phyloP scores from a whole-genome alignment of 192 early-diverging fungal species.

The Gryganskiella cystojenkinii region DNA sequence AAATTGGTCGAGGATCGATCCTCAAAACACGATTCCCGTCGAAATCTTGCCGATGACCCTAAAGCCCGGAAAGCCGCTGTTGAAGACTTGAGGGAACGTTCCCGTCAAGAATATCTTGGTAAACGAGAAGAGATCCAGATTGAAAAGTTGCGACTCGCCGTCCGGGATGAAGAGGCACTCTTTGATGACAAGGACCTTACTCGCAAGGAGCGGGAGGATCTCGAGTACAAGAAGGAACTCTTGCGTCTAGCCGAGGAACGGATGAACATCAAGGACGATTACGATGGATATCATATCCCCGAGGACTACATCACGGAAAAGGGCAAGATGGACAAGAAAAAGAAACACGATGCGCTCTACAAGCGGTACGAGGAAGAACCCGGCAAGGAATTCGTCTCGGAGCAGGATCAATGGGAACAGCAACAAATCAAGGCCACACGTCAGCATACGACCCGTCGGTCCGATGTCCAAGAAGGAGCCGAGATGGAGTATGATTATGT shows the following conservation, averaged over 20 bases:
- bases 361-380: conserved; percentile 87
- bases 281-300: conserved; percentile 89
- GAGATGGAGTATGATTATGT: conserved; percentile 92
- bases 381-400: conserved; percentile 75
- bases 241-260: conserved; percentile 87
- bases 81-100: conserved; percentile 83
- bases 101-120: conserved; percentile 91
- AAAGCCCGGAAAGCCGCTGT: conserved; percentile 75
- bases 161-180: conserved; percentile 89
- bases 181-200: conserved; percentile 82
- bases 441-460: conserved; percentile 63
- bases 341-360: conserved; percentile 89
- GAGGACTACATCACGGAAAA: conserved; percentile 98
- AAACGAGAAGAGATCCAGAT: conserved; percentile 88
- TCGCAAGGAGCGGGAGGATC: conserved; percentile 77
- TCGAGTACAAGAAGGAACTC: conserved; percentile 89
- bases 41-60: conserved; percentile 86
- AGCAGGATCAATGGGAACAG: conserved; percentile 95
- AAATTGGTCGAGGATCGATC: conserved; percentile 82
- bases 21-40: conserved; percentile 70
- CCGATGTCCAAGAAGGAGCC: conserved; percentile 55
- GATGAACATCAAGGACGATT: conserved; percentile 77
- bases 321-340: conserved; percentile 96
- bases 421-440: conserved; percentile 78
- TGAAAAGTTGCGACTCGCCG: conserved; percentile 76